phyloP scores from a whole-genome alignment of 441 rosid genomes.

The Pelargonium cotyledonis region DNA sequence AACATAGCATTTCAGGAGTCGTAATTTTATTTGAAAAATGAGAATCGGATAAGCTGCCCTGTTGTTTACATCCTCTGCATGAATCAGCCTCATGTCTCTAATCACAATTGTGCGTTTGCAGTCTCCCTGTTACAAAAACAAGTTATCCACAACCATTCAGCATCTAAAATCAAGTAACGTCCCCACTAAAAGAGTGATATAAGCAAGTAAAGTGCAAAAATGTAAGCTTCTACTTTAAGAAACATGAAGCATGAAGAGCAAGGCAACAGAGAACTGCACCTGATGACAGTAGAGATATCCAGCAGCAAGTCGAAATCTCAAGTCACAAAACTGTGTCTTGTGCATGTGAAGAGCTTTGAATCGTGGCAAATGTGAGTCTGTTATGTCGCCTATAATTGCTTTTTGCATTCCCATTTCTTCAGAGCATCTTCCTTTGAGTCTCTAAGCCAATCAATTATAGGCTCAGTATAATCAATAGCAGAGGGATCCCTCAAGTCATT shows the following conservation, averaged over 20 bases:
- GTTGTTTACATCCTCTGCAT: slow-evolving; percentile 60
- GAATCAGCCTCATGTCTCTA: slow-evolving; percentile 73
- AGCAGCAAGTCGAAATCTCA: slow-evolving; percentile 75
- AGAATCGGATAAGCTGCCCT: slow-evolving; percentile 61
- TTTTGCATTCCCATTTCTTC: slow-evolving; percentile 66
- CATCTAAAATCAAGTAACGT: slow-evolving; percentile 2
- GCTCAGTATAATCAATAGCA: slow-evolving; percentile 60
- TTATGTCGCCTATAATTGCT: slow-evolving; percentile 35
- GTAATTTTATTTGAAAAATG: slow-evolving; percentile 39
- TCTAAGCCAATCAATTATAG: slow-evolving; percentile 66
- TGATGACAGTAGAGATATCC: slow-evolving; percentile 85
- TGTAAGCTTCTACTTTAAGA: background rate
- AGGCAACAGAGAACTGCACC: slow-evolving; percentile 30
- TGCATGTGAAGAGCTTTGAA: slow-evolving; percentile 58
- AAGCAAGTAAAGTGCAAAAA: slow-evolving; percentile 6
- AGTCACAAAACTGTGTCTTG: slow-evolving; percentile 51
- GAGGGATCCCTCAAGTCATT: slow-evolving; percentile 69
- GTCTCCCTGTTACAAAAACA: slow-evolving; percentile 44
- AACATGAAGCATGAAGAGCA: background rate
- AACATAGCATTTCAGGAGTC: slow-evolving; percentile 55
- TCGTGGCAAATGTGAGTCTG: slow-evolving; percentile 43
- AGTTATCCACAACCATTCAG: background rate
- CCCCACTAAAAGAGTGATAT: background rate
- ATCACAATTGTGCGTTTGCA: slow-evolving; percentile 80
- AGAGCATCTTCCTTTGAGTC: slow-evolving; percentile 62